These are phyloP conservation scores for Agrocybe chaxingu DNA, from an alignment of 768 basidiomycete genomes.

Conservation along the genomic window DNA sequence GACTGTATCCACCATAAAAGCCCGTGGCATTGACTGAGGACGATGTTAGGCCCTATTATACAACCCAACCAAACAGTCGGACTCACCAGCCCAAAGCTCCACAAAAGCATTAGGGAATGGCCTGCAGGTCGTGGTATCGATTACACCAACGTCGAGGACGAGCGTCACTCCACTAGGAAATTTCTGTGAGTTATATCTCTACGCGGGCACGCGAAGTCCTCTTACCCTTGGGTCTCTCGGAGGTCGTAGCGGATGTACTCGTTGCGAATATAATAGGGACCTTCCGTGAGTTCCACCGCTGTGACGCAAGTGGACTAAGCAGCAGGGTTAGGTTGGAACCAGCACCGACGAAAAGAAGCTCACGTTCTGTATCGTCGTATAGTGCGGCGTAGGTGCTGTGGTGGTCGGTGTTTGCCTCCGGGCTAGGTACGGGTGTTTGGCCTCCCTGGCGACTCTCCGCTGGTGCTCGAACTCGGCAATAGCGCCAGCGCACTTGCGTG, in stretches of 20 bases:
- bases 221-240: slow-evolving; percentile 22
- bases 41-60: background rate
- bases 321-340: background rate
- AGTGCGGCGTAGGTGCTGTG: background rate
- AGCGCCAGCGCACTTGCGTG: slow-evolving; percentile 1
- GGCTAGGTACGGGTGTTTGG: background rate
- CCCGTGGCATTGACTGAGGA: slow-evolving; percentile 24
- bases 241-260: slow-evolving; percentile 23
- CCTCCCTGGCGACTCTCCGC: background rate
- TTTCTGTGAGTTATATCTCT: no score
- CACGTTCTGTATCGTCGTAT: slow-evolving; percentile 2
- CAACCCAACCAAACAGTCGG: no score
- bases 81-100: slow-evolving; percentile 30
- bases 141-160: slow-evolving; percentile 32
- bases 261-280: slow-evolving; percentile 23
- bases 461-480: slow-evolving; percentile 2
- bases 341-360: no score
- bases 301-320: background rate
- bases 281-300: background rate
- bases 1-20: slow-evolving; percentile 21
- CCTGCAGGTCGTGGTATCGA: slow-evolving; percentile 33
- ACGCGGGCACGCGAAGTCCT: background rate
- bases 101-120: slow-evolving; percentile 31
- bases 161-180: slow-evolving; percentile 26
- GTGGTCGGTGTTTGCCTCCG: background rate